phyloP scores from a whole-genome alignment of 805 yeast genomes.

The Candida xiaguanensis region DNA sequence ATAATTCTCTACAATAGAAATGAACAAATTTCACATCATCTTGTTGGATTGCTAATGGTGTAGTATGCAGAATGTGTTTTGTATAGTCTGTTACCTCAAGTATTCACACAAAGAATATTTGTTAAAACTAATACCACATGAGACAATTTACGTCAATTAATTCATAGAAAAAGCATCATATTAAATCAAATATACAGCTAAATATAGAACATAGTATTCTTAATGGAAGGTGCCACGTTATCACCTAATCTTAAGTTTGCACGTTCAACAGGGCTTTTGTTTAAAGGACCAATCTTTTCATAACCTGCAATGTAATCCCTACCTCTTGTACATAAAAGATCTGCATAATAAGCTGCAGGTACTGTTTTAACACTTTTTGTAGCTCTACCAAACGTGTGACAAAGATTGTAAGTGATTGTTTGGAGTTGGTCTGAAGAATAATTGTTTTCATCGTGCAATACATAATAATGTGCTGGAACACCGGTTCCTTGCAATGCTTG shows the following conservation, averaged over 20 bases:
- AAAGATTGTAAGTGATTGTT: slow-evolving; percentile 9
- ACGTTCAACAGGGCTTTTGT: slow-evolving; percentile 6
- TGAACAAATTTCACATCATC: no score
- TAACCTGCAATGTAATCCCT: slow-evolving; percentile 9
- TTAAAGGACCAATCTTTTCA: not conserved
- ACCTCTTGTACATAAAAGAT: slow-evolving; percentile 10
- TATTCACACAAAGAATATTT: no score
- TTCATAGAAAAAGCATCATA: not conserved
- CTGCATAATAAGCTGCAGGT: slow-evolving; percentile 11
- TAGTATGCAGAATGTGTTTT: no score
- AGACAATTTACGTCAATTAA: no score
- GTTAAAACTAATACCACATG: no score
- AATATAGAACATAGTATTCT: slow-evolving; percentile 10
- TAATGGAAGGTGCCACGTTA: slow-evolving; percentile 5
- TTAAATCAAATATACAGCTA: not conserved
- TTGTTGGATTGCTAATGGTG: no score
- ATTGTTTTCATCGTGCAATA: slow-evolving; percentile 10
- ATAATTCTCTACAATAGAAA: no score
- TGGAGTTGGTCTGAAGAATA: slow-evolving; percentile 8
- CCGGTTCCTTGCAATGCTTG: slow-evolving; percentile 12
- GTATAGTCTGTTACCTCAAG: no score
- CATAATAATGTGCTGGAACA: slow-evolving; percentile 11
- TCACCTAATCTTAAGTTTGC: slow-evolving; percentile 7
- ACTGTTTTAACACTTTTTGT: slow-evolving; percentile 10
- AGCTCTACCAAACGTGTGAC: slow-evolving; percentile 11